Evolutionary conservation across 352 stramenopile species (phyloP), one percentile per base, ranked within the genome.

Genomic region (Pseudoperonospora humuli): DNA sequence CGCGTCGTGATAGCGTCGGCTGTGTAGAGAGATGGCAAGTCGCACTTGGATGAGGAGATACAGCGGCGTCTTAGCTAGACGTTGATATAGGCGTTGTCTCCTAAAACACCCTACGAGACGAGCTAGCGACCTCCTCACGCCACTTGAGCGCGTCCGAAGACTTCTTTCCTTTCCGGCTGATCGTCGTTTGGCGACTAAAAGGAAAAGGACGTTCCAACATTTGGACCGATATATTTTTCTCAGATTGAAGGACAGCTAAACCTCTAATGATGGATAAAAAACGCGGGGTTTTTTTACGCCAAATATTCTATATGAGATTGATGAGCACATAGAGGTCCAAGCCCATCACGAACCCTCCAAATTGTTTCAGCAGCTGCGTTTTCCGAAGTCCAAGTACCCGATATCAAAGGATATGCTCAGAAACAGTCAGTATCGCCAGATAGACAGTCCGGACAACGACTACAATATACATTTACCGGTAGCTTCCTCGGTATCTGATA

Each of bases 161-260:
- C 28, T 62, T 58, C 26, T 21, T 40, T 37, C 7, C 35, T 52
- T 33, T 45, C 28, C 23, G 41, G 42, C 52, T 49, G 41, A 60
- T 67, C 53, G 57, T 67, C 53, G 46, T 63, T 63, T 67, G 57
- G n/a, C n/a, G n/a, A n/a, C n/a, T n/a, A n/a, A n/a, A n/a, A n/a
- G n/a, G n/a, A 50, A 54, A 54, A 23, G 26, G 21, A 20, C 39
- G 24, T 37, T 42, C 19, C 32, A 36, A n/a, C 42, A 48, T 47
- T 37, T 48, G 14, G 6, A 23, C 3, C 4, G 11, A n/a, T 10
- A 18, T 31, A 53, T 54, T 59, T 59, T 48, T 49, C 36, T 32
- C 45, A 56, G 39, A 56, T 44, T 33, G 7, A 13, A 3, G 5
- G 11, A 45, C 24, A 11, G 24, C 9, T 28, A 3, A 28, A 28